Conservation (phyloP, 2,329 filamentous ascomycete species). For the Metarhizium robertsii region DNA sequence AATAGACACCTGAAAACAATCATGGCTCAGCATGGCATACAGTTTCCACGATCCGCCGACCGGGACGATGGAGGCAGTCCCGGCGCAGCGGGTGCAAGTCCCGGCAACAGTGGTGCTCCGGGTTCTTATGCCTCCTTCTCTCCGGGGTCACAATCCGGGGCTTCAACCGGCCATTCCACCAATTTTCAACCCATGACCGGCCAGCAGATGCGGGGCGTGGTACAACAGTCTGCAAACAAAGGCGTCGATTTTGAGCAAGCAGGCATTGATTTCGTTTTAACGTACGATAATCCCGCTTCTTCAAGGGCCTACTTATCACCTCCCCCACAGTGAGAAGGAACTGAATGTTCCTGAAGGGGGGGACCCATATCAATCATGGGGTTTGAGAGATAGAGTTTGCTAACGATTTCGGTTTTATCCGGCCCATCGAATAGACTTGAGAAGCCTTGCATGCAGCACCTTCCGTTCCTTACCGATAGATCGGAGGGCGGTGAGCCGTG, state of each 20-base stretch:
- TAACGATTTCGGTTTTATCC: slow-evolving; percentile 33
- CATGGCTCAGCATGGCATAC: slow-evolving; percentile 44
- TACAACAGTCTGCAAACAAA: slow-evolving; percentile 21
- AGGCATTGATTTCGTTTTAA: slow-evolving; percentile 84
- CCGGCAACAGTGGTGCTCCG: slow-evolving; percentile 48
- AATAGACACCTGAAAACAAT: slow-evolving; percentile 62
- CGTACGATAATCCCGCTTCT: slow-evolving; percentile 57
- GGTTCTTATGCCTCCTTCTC: slow-evolving; percentile 35
- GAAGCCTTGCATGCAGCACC: slow-evolving; percentile 85
- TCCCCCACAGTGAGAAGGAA: slow-evolving; percentile 40
- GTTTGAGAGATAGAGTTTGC: slow-evolving; percentile 20
- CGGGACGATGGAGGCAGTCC: slow-evolving; percentile 36
- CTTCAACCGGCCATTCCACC: slow-evolving; percentile 22
- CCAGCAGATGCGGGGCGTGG: slow-evolving; percentile 20
- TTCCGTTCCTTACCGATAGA: slow-evolving; percentile 66
- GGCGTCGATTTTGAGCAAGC: slow-evolving; percentile 68
- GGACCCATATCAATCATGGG: slow-evolving; percentile 9
- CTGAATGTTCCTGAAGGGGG: slow-evolving; percentile 3
- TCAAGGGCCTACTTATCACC: slow-evolving; percentile 58
- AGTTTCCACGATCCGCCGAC: slow-evolving; percentile 16
- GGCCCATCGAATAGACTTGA: slow-evolving; percentile 59
- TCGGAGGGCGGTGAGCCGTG: slow-evolving; percentile 56
- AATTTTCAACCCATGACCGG: slow-evolving; percentile 18
- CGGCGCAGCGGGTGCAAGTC: slow-evolving; percentile 42
- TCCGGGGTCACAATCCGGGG: slow-evolving; percentile 32